Conservation (phyloP, 2,329 filamentous ascomycete genomes). For the Bipolaris cookei region DNA sequence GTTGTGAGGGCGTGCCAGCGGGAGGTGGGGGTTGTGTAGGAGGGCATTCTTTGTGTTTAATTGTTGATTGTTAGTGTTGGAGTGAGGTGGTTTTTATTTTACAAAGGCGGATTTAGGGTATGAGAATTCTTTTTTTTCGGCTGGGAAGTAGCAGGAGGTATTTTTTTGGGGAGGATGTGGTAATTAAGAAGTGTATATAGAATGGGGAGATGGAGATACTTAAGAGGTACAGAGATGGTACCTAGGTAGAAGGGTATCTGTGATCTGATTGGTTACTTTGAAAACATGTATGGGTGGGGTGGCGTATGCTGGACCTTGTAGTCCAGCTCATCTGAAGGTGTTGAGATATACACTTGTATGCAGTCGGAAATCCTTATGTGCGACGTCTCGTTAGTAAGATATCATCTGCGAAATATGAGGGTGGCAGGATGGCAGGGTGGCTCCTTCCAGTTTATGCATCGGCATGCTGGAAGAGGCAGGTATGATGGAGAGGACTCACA, state of each 20-base stretch:
- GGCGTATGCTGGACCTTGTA: slow-evolving; percentile 12
- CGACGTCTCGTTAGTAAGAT: not conserved
- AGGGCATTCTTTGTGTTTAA: slow-evolving; percentile 32
- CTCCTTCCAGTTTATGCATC: slow-evolving; percentile 18
- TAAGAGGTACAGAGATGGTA: not conserved
- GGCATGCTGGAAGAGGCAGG: slow-evolving; percentile 23
- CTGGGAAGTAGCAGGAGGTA: no score
- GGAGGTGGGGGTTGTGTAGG: slow-evolving; percentile 39
- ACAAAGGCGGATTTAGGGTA: no score
- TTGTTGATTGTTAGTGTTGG: no score
- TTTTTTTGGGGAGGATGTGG: no score
- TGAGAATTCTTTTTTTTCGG: no score
- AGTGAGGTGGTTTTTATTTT: no score
- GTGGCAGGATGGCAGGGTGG: slow-evolving; percentile 16
- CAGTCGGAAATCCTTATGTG: not conserved
- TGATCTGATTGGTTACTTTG: slow-evolving; percentile 34
- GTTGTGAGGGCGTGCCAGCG: slow-evolving; percentile 53
- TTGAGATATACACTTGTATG: not conserved
- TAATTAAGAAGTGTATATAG: no score
- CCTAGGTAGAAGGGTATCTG: not conserved
- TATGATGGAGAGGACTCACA: slow-evolving; percentile 22
- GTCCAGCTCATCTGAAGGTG: not conserved
- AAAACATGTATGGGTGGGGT: slow-evolving; percentile 23
- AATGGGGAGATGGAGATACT: not conserved
- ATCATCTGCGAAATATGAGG: not conserved